These are phyloP conservation scores for Russula foetens DNA, from an alignment of 768 basidiomycete genomes.

Conservation along the genomic window DNA sequence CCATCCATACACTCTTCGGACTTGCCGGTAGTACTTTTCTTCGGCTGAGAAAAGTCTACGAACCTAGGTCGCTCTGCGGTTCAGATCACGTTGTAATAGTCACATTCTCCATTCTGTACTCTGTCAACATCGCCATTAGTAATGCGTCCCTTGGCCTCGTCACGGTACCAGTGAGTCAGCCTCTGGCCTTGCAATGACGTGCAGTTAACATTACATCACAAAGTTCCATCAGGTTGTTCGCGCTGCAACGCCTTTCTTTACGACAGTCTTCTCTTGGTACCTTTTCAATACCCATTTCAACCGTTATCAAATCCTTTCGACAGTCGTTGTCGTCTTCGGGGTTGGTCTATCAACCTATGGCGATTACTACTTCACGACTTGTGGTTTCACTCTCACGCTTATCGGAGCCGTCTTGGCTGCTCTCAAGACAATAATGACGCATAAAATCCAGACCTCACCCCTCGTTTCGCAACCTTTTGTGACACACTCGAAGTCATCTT, in stretches of 20 bases:
- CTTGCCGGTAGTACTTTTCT: conserved; percentile 70
- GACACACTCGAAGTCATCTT: background rate
- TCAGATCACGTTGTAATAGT: conserved; percentile 54
- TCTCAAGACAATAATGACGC: conserved; percentile 88
- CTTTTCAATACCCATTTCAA: conserved; percentile 57
- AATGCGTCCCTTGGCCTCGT: conserved; percentile 86
- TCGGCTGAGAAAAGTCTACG: conserved; percentile 47
- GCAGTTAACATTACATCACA: background rate
- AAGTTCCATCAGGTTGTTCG: conserved; percentile 98
- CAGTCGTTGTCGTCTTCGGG: conserved; percentile 81
- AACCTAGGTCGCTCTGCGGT: conserved; percentile 43
- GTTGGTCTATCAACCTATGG: conserved; percentile 94
- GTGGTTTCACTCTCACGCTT: conserved; percentile 82
- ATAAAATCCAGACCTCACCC: conserved; percentile 51
- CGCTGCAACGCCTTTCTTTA: conserved; percentile 88
- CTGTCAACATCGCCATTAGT: conserved; percentile 90
- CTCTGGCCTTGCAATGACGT: background rate
- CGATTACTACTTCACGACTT: conserved; percentile 85
- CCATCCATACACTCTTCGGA: conserved; percentile 83
- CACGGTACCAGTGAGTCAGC: conserved; percentile 69
- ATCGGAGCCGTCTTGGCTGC: conserved; percentile 89
- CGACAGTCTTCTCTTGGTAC: conserved; percentile 66
- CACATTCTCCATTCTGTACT: conserved; percentile 84
- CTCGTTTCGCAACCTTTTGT: conserved; percentile 18
- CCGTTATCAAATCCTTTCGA: conserved; percentile 54